Percentiles rank a stretch among this genome's conserved stretches.
Evolutionary conservation across 2,329 filamentous ascomycete species (phyloP).

Genomic region (Cordyceps cicadae): DNA sequence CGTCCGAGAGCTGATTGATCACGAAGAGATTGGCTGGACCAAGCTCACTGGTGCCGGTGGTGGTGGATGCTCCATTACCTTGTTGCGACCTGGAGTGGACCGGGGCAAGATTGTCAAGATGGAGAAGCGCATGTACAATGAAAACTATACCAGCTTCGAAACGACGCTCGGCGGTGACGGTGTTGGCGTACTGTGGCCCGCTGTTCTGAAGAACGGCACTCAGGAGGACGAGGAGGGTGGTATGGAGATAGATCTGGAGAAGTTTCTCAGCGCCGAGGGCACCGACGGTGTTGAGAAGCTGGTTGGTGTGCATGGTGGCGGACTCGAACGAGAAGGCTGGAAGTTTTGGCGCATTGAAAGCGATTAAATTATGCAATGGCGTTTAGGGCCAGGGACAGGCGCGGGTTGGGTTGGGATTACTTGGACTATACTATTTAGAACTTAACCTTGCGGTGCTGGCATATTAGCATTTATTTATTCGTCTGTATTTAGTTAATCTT

Average conservation of each 20-base stretch:
- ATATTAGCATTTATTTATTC: neutral
- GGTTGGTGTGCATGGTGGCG: conserved; percentile 67
- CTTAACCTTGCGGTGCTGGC: conserved; percentile 4
- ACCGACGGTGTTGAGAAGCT: conserved; percentile 79
- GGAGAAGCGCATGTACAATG: conserved; percentile 54
- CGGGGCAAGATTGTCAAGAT: conserved; percentile 51
- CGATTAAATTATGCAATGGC: conserved; percentile 16
- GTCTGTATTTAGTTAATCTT: neutral
- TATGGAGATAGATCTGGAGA: conserved; percentile 85
- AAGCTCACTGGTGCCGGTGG: conserved; percentile 95
- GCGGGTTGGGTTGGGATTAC: neutral
- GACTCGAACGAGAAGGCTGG: conserved; percentile 68
- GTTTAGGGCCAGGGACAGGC: neutral
- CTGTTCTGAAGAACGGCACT: conserved; percentile 77
- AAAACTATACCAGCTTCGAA: conserved; percentile 77
- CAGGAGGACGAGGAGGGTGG: conserved; percentile 70
- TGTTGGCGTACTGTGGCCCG: conserved; percentile 89
- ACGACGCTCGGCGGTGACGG: conserved; percentile 89
- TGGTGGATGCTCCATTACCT: conserved; percentile 88
- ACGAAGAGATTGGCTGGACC: conserved; percentile 87
- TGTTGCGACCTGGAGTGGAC: conserved; percentile 62
- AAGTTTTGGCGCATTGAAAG: conserved; percentile 72
- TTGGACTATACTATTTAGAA: neutral
- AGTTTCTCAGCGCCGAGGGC: conserved; percentile 72
- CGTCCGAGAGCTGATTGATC: conserved; percentile 82